These are phyloP conservation scores for Aureobasidium sp. DNA, from an alignment of 2,329 filamentous ascomycete species.

Conservation along the genomic window DNA sequence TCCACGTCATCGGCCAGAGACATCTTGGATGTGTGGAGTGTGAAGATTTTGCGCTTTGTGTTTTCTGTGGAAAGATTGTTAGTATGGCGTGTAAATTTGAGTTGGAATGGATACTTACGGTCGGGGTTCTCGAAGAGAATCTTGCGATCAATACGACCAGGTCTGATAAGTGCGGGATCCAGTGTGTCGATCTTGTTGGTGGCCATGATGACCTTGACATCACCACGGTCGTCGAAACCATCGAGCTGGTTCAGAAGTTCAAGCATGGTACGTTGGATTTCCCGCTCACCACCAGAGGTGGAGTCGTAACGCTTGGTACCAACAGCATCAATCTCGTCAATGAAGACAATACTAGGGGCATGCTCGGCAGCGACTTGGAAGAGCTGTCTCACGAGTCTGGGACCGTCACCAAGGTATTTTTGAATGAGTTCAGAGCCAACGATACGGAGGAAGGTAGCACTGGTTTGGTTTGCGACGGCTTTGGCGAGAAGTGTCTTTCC, in stretches of 20 bases:
- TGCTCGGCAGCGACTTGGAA: constrained; percentile 96
- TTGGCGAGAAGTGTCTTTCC: constrained; percentile 95
- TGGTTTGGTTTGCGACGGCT: constrained; percentile 98
- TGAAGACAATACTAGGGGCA: constrained; percentile 94
- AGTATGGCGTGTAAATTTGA: neutral
- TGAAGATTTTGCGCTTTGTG: constrained; percentile 97
- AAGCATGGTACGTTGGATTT: constrained; percentile 97
- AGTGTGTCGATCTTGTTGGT: constrained; percentile 99
- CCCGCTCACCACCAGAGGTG: constrained; percentile 90
- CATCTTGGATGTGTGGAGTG: constrained; percentile 98
- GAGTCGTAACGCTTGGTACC: constrained; percentile 98
- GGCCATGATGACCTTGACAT: constrained; percentile 99
- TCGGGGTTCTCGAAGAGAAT: constrained; percentile 73
- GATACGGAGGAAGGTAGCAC: constrained; percentile 93
- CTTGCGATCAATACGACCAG: constrained; percentile 97
- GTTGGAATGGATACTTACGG: constrained; percentile 41
- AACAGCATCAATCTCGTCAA: constrained; percentile 98
- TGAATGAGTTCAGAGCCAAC: constrained; percentile 96
- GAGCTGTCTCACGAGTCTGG: constrained; percentile 87
- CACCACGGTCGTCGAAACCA: constrained; percentile 95
- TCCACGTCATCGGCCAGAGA: constrained; percentile 94
- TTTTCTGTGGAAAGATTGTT: constrained; percentile 59
- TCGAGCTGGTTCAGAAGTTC: constrained; percentile 97
- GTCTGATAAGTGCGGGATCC: constrained; percentile 90
- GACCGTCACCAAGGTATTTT: constrained; percentile 96